Evolutionary conservation across 1,284 basidiomycete species (phyloP), one percentile per base, ranked within the genome.

Genomic region (Ustilago crameri): DNA sequence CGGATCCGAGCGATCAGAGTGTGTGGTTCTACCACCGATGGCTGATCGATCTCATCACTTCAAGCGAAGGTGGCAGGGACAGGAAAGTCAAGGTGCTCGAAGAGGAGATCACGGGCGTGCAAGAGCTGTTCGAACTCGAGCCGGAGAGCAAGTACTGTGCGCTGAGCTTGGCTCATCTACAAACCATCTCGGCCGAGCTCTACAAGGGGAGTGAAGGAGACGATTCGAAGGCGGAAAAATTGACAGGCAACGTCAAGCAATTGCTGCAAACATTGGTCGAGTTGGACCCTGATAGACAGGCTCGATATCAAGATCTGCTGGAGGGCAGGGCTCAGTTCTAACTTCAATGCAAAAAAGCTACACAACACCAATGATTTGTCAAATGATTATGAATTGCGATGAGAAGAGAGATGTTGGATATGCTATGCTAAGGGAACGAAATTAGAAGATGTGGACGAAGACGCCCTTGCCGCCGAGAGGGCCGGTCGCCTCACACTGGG

Each of bases 11-110:
- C 47, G 96, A 98, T 84, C 94, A 97, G 84, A 94, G 92, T 64
- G 93, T 93, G 0, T 99, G 96, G 96, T 89, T 98, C 55, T 98
- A 98, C 83, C 96, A 98, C 80, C 89, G 93, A 17, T 98, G 95
- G 95, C 87, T 99, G 0, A 87, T 98, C 48, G 92, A 92, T 7
- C 27, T 26, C 9, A 23, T 55, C 14, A 37, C 35, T 5, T 8
- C 35, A 14, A 23, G 22, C 1, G 51, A 38, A 17, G 48, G 27
- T 18, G 41, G 22, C 12, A 24, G 20, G 20, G 3, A 32, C 10
- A 50, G 56, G 30, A 35, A 42, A 35, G 3, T 32, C n/a, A 45
- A 48, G 15, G 51, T 61, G 18, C n/a, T 71, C 14, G 22, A 37
- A 9, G 30, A 90, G n/a, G 95, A 99, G 84, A 91, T 98, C 32